phyloP scores from a whole-genome alignment of 768 basidiomycete species.

The Boletus rex-veris region DNA sequence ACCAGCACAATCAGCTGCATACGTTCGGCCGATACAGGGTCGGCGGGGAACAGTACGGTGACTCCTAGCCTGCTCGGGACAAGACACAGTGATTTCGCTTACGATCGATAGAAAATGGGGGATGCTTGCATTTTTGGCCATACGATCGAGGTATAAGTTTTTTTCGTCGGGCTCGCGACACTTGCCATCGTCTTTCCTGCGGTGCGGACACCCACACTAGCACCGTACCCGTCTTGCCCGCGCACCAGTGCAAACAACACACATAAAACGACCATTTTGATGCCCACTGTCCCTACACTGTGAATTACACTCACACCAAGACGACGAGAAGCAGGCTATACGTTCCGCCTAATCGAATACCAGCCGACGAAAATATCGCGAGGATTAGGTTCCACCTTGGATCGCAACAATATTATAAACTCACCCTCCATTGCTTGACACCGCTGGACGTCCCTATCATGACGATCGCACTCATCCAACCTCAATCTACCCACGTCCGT shows the following conservation, averaged over 20 bases:
- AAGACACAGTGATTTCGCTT: not conserved
- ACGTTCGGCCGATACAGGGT: not conserved
- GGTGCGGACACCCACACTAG: not conserved
- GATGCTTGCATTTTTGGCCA: not conserved
- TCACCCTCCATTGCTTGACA: conserved; percentile 1
- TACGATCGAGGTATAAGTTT: not conserved
- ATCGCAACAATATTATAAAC: conserved; percentile 8
- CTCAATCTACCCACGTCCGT: not conserved
- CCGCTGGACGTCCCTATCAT: conserved; percentile 6
- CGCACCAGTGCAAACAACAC: conserved; percentile 12
- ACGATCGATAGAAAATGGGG: conserved; percentile 1
- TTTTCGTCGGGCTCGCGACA: not conserved
- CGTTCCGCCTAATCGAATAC: not conserved
- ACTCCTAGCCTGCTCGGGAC: not conserved
- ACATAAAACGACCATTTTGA: conserved; percentile 1
- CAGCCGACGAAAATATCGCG: not conserved
- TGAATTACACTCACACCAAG: conserved; percentile 1
- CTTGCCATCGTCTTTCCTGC: not conserved
- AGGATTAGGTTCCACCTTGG: not conserved
- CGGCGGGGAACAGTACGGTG: conserved; percentile 4
- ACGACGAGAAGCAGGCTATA: not conserved
- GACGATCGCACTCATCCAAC: conserved; percentile 9
- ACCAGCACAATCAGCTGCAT: not conserved
- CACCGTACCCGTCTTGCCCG: conserved; percentile 9
- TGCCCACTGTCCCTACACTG: conserved; percentile 1